Evolutionary conservation across 495 filamentous ascomycete species (phyloP), one percentile per base, ranked within the genome.

Genomic region (Aspergillus carlsbadensis): DNA sequence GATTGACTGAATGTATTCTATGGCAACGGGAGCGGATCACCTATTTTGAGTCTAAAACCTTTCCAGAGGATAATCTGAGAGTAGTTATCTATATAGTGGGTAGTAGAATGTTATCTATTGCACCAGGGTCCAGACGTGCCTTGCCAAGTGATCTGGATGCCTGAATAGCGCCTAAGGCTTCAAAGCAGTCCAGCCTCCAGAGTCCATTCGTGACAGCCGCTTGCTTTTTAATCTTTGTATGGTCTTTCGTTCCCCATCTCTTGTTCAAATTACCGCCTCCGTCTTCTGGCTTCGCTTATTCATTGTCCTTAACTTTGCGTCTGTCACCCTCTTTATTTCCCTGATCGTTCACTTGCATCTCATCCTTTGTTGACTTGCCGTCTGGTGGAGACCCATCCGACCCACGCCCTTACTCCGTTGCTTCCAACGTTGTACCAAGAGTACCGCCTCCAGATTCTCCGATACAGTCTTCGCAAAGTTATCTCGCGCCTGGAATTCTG

Each of bases 311-410:
- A 21, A 10, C 22, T 35, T 33, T 13, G 24, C 13, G 15, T 22
- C 47, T 21, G 21, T 26, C 29, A 17, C 46, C 58, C 55, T 29
- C 8, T 22, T 46, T 37, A 31, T 18, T 42, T 33, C 22, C 29
- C 24, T 44, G 29, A 44, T 51, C 44, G 17, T 20, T 41, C 26
- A 45, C 41, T 37, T 42, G 26, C n/a, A 54, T 50, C 44, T 56
- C 48, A 39, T 1, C 45, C 17, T 13, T 24, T 40, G 31, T 52
- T 58, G 48, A 58, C 52, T 36, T 33, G 37, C 56, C 53, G 45
- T 56, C 31, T 48, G 48, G 60, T 63, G 60, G 60, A 57, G 56
- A 57, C 52, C 46, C 22, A 54, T 55, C 52, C 37, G 60, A 53
- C 56, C 60, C 52, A 58, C 59, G 52, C 47, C 45, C 52, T 48